These are phyloP conservation scores for Globisporangium recalcitrans DNA, from an alignment of 352 stramenopile species.

Conservation along the genomic window DNA sequence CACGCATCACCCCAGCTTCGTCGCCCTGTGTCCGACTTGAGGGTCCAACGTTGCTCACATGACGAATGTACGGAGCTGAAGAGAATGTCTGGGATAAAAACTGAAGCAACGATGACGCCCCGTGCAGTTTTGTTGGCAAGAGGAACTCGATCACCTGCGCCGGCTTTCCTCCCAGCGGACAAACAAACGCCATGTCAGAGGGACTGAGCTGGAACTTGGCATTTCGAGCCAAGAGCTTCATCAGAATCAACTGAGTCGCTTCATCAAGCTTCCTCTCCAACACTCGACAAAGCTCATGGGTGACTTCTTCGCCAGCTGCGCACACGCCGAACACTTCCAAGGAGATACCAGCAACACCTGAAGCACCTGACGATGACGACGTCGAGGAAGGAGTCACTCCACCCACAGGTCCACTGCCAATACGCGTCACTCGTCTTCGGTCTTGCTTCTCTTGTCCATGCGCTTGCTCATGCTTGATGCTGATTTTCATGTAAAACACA, in stretches of 20 bases:
- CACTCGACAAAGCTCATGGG: conserved; percentile 70
- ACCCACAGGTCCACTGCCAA: conserved; percentile 3
- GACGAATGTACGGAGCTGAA: conserved; percentile 48
- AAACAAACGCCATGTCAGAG: conserved; percentile 74
- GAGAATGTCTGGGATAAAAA: conserved; percentile 64
- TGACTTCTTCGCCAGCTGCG: conserved; percentile 75
- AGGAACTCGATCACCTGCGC: conserved; percentile 39
- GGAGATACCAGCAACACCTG: conserved; percentile 41
- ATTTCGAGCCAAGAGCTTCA: conserved; percentile 83
- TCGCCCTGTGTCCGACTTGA: conserved; percentile 3
- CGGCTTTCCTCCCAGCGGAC: conserved; percentile 38
- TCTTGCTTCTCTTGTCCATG: neutral
- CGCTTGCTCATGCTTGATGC: conserved; percentile 34
- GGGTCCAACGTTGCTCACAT: conserved; percentile 26
- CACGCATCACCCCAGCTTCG: conserved; percentile 3
- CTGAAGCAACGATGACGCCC: conserved; percentile 35
- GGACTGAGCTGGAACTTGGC: conserved; percentile 79
- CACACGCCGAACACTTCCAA: conserved; percentile 84
- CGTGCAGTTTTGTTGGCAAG: conserved; percentile 33
- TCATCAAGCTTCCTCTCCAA: conserved; percentile 86
- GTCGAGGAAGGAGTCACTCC: neutral
- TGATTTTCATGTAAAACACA: conserved; percentile 89
- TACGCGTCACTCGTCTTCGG: conserved; percentile 14
- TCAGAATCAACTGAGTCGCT: conserved; percentile 77
- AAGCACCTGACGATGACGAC: neutral